These are phyloP conservation scores for Colletotrichum somersetense DNA, from an alignment of 2,329 filamentous ascomycete species.

Conservation along the genomic window DNA sequence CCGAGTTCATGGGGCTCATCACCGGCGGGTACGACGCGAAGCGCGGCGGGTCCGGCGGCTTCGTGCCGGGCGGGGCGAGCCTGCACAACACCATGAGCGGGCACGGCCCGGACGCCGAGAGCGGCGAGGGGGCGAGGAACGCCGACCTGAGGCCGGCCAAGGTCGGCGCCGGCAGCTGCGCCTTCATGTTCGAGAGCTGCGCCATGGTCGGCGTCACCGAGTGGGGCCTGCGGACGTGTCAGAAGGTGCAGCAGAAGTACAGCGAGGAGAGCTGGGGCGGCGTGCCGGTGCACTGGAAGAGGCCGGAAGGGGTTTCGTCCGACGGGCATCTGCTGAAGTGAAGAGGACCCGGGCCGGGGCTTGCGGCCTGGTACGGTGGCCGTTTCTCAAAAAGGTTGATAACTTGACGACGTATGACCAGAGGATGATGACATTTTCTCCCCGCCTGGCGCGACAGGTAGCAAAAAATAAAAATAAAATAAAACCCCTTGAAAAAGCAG, in stretches of 20 bases:
- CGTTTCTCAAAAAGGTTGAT: neutral
- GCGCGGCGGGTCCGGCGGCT: conserved; percentile 64
- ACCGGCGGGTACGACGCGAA: conserved; percentile 73
- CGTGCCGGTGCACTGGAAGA: conserved; percentile 72
- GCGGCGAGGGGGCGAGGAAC: conserved; percentile 67
- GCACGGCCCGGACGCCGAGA: conserved; percentile 71
- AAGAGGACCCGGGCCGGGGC: neutral
- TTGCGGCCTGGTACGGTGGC: too few species aligned
- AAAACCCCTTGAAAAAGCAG: too few species aligned
- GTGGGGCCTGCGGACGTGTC: conserved; percentile 73
- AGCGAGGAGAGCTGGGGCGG: conserved; percentile 85
- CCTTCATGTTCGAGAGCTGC: conserved; percentile 78
- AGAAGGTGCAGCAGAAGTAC: conserved; percentile 74
- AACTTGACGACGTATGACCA: neutral
- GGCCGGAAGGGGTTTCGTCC: conserved; percentile 50
- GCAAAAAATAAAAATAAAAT: neutral
- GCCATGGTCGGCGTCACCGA: conserved; percentile 79
- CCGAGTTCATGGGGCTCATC: conserved; percentile 74
- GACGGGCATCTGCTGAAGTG: conserved; percentile 49
- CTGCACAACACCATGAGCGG: conserved; percentile 80
- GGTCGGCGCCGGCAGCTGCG: conserved; percentile 72
- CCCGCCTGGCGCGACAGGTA: neutral
- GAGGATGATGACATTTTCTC: neutral
- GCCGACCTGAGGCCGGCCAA: conserved; percentile 67
- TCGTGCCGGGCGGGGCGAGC: conserved; percentile 70